Conservation (phyloP, 1,139 yeast genomes). For the Scheffersomyces stambukii region DNA sequence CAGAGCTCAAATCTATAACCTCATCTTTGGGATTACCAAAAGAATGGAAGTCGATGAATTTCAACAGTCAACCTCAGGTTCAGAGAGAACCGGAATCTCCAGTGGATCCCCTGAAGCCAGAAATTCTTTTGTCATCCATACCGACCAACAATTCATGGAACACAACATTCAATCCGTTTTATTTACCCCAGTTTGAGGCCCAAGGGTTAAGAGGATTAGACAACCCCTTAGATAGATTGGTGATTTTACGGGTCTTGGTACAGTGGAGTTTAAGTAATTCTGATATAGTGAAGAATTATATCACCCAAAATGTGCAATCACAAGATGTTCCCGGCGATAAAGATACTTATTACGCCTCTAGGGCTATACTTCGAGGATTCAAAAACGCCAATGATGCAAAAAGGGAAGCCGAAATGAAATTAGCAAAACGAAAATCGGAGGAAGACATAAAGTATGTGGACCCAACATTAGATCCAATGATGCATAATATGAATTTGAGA, state of each 20-base stretch:
- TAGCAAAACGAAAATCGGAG: constrained; percentile 23
- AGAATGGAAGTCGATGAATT: constrained; percentile 40
- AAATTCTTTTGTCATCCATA: constrained; percentile 26
- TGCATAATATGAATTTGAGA: constrained; percentile 36
- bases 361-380: constrained; percentile 37
- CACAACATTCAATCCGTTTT: constrained; percentile 27
- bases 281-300: constrained; percentile 34
- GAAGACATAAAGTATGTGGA: constrained; percentile 36
- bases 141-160: constrained; percentile 5
- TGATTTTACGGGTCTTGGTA: constrained; percentile 41
- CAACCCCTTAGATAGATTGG: constrained; percentile 42
- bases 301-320: constrained; percentile 24
- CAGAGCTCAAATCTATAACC: constrained; percentile 36
- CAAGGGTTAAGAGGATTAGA: constrained; percentile 41
- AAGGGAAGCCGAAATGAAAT: constrained; percentile 27
- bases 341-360: constrained; percentile 40
- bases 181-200: constrained; percentile 34
- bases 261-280: constrained; percentile 50
- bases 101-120: constrained; percentile 38
- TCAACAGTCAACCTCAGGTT: constrained; percentile 13
- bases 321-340: constrained; percentile 45
- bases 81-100: constrained; percentile 17
- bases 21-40: constrained; percentile 37
- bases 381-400: constrained; percentile 29
- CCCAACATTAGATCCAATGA: constrained; percentile 39